phyloP scores from a whole-genome alignment of 1,284 basidiomycete genomes.

The Cutaneotrichosporon spelunceum region DNA sequence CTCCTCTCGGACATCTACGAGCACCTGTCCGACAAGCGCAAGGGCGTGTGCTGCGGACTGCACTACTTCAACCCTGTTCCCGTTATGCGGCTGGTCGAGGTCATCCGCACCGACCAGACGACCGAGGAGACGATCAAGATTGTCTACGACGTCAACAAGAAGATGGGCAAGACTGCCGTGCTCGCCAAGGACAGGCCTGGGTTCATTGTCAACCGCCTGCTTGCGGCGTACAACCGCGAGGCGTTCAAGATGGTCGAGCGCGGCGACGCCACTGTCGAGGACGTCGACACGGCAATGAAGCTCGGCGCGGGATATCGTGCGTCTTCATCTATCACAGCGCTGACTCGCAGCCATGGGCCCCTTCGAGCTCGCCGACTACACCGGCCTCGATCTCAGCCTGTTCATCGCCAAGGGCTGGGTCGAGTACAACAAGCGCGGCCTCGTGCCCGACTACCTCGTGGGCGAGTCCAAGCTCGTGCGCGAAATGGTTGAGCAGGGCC shows the following conservation, averaged over 20 bases:
- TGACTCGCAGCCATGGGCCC: slow-evolving; percentile 50
- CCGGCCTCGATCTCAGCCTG: slow-evolving; percentile 53
- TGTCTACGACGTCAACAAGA: slow-evolving; percentile 54
- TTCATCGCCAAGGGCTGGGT: slow-evolving; percentile 58
- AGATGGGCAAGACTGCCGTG: slow-evolving; percentile 57
- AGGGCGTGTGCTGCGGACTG: slow-evolving; percentile 54
- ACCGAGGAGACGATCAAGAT: slow-evolving; percentile 53
- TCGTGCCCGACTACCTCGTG: slow-evolving; percentile 54
- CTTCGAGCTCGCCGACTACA: slow-evolving; percentile 58
- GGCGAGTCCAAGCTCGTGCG: slow-evolving; percentile 53
- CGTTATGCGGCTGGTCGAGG: slow-evolving; percentile 60
- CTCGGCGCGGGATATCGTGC: slow-evolving; percentile 56
- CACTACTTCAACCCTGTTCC: slow-evolving; percentile 57
- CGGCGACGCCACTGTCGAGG: slow-evolving; percentile 58
- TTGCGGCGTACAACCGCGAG: slow-evolving; percentile 58
- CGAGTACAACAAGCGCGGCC: slow-evolving; percentile 52
- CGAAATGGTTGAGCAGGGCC: slow-evolving; percentile 56
- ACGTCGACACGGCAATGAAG: slow-evolving; percentile 61
- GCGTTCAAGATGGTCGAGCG: slow-evolving; percentile 59
- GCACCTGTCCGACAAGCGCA: slow-evolving; percentile 40
- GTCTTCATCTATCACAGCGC: not conserved
- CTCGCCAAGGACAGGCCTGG: slow-evolving; percentile 58
- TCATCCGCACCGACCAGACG: slow-evolving; percentile 56
- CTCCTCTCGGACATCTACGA: slow-evolving; percentile 56
- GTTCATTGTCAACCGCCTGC: slow-evolving; percentile 58